Evolutionary conservation across 2,329 filamentous ascomycete species (phyloP).

Genomic region (Penicillium brasilianum): DNA sequence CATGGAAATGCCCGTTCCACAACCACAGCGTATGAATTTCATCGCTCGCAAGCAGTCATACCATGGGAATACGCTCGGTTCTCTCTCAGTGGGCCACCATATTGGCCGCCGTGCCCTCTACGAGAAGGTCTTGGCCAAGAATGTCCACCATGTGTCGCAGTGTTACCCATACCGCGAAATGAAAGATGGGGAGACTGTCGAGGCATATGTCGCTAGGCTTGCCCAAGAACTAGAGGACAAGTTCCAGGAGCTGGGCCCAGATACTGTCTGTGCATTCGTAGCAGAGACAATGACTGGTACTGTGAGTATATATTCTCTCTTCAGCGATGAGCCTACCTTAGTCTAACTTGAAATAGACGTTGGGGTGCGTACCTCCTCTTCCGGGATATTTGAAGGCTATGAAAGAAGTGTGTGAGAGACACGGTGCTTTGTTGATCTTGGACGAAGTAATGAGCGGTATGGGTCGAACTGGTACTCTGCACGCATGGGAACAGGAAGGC

Average conservation of each 20-base stretch:
- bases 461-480: constrained; percentile 59
- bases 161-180: constrained; percentile 67
- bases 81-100: constrained; percentile 70
- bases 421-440: constrained; percentile 58
- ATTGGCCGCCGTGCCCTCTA: constrained; percentile 63
- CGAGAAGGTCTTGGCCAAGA: constrained; percentile 60
- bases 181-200: constrained; percentile 54
- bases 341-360: constrained; percentile 33
- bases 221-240: constrained; percentile 68
- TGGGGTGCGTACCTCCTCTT: constrained; percentile 59
- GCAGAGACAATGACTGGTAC: constrained; percentile 58
- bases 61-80: constrained; percentile 71
- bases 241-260: constrained; percentile 65
- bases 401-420: constrained; percentile 58
- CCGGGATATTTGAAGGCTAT: constrained; percentile 62
- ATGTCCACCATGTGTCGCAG: constrained; percentile 64
- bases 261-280: constrained; percentile 71
- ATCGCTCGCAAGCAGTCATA: constrained; percentile 69
- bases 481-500: constrained; percentile 61
- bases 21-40: constrained; percentile 62
- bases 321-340: neutral
- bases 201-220: constrained; percentile 63
- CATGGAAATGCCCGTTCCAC: constrained; percentile 55
- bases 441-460: constrained; percentile 62
- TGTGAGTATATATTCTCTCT: constrained; percentile 33